Evolutionary conservation across 495 filamentous ascomycete species (phyloP).

Genomic region (Astrothelium macrocarpum): DNA sequence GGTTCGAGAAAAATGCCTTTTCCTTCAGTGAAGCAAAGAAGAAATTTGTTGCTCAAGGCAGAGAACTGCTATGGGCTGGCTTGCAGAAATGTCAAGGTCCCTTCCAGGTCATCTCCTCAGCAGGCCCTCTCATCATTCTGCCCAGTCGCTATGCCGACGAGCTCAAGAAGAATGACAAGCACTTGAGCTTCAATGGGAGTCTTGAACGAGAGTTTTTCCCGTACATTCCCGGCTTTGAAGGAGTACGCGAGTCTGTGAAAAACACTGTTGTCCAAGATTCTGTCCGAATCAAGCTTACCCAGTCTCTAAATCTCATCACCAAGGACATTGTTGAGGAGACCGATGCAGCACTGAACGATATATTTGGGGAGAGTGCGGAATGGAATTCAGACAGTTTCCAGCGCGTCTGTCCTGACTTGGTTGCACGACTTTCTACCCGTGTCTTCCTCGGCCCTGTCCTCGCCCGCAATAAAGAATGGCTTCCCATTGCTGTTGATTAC

Average conservation of each 20-base stretch:
- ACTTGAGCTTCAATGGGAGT: slow-evolving; percentile 6
- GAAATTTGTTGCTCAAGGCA: not conserved
- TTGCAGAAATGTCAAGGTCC: not conserved
- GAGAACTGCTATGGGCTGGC: not conserved
- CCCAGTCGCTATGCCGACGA: slow-evolving; percentile 8
- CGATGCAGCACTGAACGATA: slow-evolving; percentile 1
- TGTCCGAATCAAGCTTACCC: slow-evolving; percentile 7
- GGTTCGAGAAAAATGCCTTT: not conserved
- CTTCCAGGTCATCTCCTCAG: slow-evolving; percentile 7
- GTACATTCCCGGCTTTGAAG: slow-evolving; percentile 7
- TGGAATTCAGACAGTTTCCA: slow-evolving; percentile 9
- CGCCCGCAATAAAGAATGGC: slow-evolving; percentile 36
- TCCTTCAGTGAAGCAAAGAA: not conserved
- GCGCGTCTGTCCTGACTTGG: slow-evolving; percentile 31
- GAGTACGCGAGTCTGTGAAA: not conserved
- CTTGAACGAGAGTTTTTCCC: slow-evolving; percentile 6
- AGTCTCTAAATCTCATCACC: slow-evolving; percentile 8
- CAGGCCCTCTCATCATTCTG: slow-evolving; percentile 8
- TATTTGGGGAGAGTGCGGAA: slow-evolving; percentile 7
- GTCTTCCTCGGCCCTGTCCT: slow-evolving; percentile 39
- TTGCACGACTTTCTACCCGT: slow-evolving; percentile 39
- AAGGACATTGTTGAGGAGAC: slow-evolving; percentile 10
- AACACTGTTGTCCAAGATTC: not conserved
- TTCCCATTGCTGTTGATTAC: slow-evolving; percentile 34
- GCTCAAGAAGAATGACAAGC: slow-evolving; percentile 7